Evolutionary conservation across 441 rosid genomes (phyloP), one percentile per base, ranked within the genome.

Genomic region (Breynia disticha): DNA sequence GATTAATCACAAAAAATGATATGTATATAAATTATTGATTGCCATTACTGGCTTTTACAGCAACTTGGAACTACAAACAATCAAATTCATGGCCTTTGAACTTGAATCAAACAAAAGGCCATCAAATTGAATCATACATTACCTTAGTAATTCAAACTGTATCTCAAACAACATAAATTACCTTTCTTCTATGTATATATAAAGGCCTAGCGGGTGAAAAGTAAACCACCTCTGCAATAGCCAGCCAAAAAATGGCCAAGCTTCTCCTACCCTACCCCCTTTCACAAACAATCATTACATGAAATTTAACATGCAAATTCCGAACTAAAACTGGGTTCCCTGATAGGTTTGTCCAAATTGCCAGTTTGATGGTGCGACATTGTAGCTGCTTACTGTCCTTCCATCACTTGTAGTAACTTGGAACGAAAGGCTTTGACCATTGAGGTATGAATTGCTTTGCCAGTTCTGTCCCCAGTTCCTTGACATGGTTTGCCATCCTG

Each of bases 381-480:
- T 45, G 66, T 50, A 18, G 63, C 66, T 65, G 54, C 66, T 42
- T 16, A 67, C 48, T 38, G 66, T 41, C 54, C 62, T 59, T 3
- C 77, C 75, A 46, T 77, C 77, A 20, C 82, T 74, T 16, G 74
- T 64, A 16, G 66, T 69, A 42, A 77, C 79, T 49, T 65, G 63
- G 69, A 79, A 76, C 11, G 84, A 79, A 24, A 79, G 69, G 44
- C 72, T 55, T 57, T 79, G 81, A 14, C 77, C 84, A 24, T 73
- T 67, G 17, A 79, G 67, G 51, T 65, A 56, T 14, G 72, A 21
- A 38, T 76, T 79, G 70, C 75, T 71, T 59, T 79, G 84, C 84
- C 84, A 79, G 55, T 79, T 76, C 56, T 76, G 81, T 16, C 84
- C 84, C 84, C 84, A 79, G 48, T 79, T 79, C 50, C 76, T 64